Base-by-base conservation (phyloP, 176 grass and related monocot species). In the Pontederia crassipes region DNA sequence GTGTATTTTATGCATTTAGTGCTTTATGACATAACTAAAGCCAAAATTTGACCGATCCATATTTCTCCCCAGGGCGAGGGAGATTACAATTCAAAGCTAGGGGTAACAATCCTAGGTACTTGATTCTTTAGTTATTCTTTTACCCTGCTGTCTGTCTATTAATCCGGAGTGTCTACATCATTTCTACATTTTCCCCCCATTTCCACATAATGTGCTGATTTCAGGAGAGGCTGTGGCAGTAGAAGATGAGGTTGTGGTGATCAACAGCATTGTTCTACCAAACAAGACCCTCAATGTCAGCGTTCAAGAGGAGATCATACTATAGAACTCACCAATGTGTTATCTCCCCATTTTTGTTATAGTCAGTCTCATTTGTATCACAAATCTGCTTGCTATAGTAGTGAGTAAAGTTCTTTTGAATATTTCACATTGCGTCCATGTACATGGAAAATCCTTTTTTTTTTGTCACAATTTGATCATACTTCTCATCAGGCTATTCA, bases 31-130 rank as follows among this genome's bases (percentile, higher is more conserved):
- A 40, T 40, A 40, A 7, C 32, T 40, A 3, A 40, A 40, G 2
- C 32, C 6, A n/a, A 63, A 54, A 24, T 47, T 28, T 53, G 32
- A 40, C 32, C 6, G 32, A 1, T 40, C 8, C 10, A 13, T 80
- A 8, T 75, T 51, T 48, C 60, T 89, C 82, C 82, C 61, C 94
- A 99, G 85, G 85, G 81, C 0, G 84, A 74, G 77, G 88, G 85
- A 70, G 85, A 99, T 68, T 77, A 93, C 73, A 93, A 99, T 53
- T 76, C 88, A 17, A 99, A 93, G 80, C 88, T 99, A 71, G 94
- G 94, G 48, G 89, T 99, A 72, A 89, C 94, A 28, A 99, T 99
- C 59, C 94, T 99, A 58, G 94, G 94, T 99, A 99, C 62, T 66
- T 52, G 12, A 16, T 61, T 49, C 28, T 58, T 55, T 60, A 48